phyloP scores from a whole-genome alignment of 2,329 filamentous ascomycete species.

The Canariomyces notabilis region DNA sequence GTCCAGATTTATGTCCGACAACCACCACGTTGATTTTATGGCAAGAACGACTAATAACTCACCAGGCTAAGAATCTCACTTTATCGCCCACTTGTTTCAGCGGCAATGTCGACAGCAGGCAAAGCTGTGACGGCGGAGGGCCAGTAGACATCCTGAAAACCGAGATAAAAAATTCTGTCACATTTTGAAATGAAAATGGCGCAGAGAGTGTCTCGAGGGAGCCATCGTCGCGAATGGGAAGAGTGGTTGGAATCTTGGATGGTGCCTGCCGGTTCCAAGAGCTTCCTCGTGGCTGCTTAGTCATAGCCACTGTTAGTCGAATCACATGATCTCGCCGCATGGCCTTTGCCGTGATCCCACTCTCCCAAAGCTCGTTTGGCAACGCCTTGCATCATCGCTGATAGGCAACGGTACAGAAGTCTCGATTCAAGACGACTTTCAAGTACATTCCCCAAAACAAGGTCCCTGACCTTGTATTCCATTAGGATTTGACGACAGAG shows the following conservation, averaged over 20 bases:
- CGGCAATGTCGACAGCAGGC: conserved; percentile 59
- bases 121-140: conserved; percentile 59
- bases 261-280: not conserved
- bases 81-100: conserved; percentile 58
- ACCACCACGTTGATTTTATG: no score
- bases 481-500: no score
- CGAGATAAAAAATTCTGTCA: not conserved
- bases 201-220: not conserved
- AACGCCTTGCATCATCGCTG: conserved; percentile 23
- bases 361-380: conserved; percentile 3
- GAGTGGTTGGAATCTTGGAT: no score
- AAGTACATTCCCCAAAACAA: conserved; percentile 5
- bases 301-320: conserved; percentile 1
- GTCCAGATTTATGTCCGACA: no score
- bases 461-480: no score
- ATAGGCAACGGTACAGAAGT: conserved; percentile 24
- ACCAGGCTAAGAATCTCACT: conserved; percentile 91
- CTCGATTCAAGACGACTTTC: conserved; percentile 9
- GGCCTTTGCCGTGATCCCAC: conserved; percentile 12
- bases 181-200: not conserved
- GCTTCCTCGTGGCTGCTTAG: conserved; percentile 3
- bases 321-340: conserved; percentile 20
- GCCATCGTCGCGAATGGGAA: no score
- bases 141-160: conserved; percentile 44
- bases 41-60: conserved; percentile 38